Evolutionary conservation across 306 rosid genomes (phyloP), one percentile per base, ranked within the genome.

Genomic region (Psophocarpus tetragonolobus): DNA sequence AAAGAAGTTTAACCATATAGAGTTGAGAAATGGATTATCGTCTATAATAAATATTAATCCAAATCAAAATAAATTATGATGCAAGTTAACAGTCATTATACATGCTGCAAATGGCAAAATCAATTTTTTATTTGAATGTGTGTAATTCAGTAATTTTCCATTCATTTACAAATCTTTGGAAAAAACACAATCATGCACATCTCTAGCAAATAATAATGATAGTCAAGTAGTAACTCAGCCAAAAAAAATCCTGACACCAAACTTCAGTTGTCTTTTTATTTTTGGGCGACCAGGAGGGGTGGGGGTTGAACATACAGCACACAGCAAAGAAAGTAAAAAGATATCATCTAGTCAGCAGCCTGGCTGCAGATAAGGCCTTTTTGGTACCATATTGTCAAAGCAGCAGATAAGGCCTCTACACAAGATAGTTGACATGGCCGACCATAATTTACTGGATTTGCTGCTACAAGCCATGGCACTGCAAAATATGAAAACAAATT

Each of bases 381-480:
- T 66, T 13, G 48, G 45, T 89, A 92, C 99, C 99, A 92, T 89
- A 95, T 95, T 73, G 78, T 72, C 82, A 95, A 82, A 80, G 97
- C 99, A 5, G 97, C 99, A 69, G 99, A 90, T 84, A 95, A 88
- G 44, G 99, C 99, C 93, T 95, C 99, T 66, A 95, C 99, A 71
- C 99, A 95, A 48, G 99, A 95, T 48, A 95, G 90, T 78, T 95
- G 80, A 75, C 99, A 95, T 15, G 99, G 99, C 69, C 94, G 90
- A 47, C 99, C 99, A 84, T 95, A 92, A 65, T 92, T 92, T 75
- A 95, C 91, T 11, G 99, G 97, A 87, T 95, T 95, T 66, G 97
- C 99, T 32, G 99, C 99, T 75, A 95, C 93, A 62, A 95, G 87
- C 99, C 98, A 91, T 35, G 97, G 97, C 83, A 95, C 98, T 95